Conservation (phyloP, 176 grass and related monocot genomes). For the Urochloa ruziziensis region DNA sequence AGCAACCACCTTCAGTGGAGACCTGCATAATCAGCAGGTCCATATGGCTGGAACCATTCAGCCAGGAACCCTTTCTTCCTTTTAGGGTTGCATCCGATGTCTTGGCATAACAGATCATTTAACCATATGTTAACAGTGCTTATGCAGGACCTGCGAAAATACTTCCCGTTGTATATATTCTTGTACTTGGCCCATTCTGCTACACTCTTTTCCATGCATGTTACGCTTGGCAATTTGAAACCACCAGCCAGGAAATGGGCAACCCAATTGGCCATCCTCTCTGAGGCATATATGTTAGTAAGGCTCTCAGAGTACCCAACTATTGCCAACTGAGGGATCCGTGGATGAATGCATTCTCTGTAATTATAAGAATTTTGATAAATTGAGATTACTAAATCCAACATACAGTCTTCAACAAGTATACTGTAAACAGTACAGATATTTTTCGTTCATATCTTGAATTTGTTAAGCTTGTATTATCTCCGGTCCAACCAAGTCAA, state of each 20-base stretch:
- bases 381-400: not conserved
- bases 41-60: conserved; percentile 79
- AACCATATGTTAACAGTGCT: conserved; percentile 74
- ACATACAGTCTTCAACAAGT: not conserved
- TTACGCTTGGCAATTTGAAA: conserved; percentile 65
- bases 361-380: conserved; percentile 10
- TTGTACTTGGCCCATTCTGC: conserved; percentile 74
- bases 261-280: conserved; percentile 73
- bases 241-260: conserved; percentile 54
- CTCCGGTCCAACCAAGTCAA: not conserved
- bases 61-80: conserved; percentile 72
- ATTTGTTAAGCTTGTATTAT: conserved; percentile 11
- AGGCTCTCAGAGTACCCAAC: conserved; percentile 79
- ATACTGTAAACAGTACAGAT: not conserved
- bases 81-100: conserved; percentile 72
- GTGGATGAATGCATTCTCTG: conserved; percentile 79
- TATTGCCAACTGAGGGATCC: conserved; percentile 77
- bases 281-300: conserved; percentile 56
- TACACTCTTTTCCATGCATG: conserved; percentile 71
- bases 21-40: conserved; percentile 63
- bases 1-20: conserved; percentile 30
- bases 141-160: conserved; percentile 66
- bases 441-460: not conserved
- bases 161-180: conserved; percentile 46
- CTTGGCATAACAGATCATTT: conserved; percentile 73